Percentiles rank a stretch among this genome's conserved stretches.
Conservation (phyloP, 2,329 filamentous ascomycete species). For the Microdochium paspali region DNA sequence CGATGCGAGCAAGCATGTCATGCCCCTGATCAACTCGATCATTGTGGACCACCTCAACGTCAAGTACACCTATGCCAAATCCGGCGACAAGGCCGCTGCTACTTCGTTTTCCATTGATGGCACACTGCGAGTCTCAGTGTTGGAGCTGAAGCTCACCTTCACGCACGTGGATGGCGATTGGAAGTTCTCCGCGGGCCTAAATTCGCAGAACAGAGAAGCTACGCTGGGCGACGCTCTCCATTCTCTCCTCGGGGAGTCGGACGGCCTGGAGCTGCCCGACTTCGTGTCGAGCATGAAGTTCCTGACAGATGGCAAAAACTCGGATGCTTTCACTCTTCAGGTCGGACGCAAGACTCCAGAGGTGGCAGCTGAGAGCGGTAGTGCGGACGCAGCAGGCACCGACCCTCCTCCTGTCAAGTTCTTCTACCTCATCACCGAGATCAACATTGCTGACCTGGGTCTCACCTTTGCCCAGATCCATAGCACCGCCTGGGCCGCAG, state of each 20-base stretch:
- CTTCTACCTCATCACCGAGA: background rate
- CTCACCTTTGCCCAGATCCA: slow-evolving; percentile 9
- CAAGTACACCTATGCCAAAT: slow-evolving; percentile 8
- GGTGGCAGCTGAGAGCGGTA: background rate
- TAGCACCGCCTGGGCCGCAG: slow-evolving; percentile 4
- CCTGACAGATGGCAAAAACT: background rate
- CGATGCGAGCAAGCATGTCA: slow-evolving; percentile 4
- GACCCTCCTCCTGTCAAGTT: background rate
- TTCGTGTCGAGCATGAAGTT: background rate
- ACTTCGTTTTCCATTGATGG: no score
- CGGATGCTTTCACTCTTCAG: background rate
- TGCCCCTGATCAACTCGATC: slow-evolving; percentile 8
- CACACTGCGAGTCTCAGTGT: no score
- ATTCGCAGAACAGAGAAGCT: background rate
- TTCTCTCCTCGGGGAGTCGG: background rate
- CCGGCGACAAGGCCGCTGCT: background rate
- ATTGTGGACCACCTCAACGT: slow-evolving; percentile 6
- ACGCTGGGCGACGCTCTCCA: background rate
- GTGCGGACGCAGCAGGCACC: background rate
- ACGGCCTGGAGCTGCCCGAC: background rate
- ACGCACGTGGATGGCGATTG: no score
- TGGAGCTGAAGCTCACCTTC: no score
- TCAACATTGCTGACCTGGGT: slow-evolving; percentile 7
- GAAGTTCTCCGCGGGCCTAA: background rate
- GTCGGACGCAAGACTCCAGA: background rate